A percentile compares a stretch with the other conserved stretches of the same genome.
Conservation (phyloP, 805 yeast genomes). For the Myxozyma geophila region DNA sequence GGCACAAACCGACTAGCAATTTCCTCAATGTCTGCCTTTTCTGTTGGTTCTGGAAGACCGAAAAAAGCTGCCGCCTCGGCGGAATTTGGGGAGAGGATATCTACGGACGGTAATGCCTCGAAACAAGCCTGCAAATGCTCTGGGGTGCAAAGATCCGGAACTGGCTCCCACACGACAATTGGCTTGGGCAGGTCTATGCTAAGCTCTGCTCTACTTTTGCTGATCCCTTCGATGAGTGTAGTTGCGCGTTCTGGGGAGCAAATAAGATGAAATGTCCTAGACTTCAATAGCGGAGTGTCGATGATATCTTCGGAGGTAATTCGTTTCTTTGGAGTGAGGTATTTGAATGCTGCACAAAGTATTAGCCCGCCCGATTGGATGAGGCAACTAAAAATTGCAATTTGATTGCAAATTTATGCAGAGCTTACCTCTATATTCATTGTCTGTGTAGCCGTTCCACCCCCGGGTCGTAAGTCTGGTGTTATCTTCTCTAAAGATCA, state of each 20-base stretch:
- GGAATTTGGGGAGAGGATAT: slow-evolving; percentile 80
- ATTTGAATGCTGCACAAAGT: slow-evolving; percentile 53
- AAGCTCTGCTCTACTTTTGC: slow-evolving; percentile 2
- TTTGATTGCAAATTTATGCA: no score
- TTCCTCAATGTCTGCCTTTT: slow-evolving; percentile 49
- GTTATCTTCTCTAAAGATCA: slow-evolving; percentile 56
- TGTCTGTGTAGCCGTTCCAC: slow-evolving; percentile 69
- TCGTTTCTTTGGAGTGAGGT: slow-evolving; percentile 63
- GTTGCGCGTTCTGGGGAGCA: slow-evolving; percentile 69
- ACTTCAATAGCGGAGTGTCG: slow-evolving; percentile 46
- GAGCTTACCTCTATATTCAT: slow-evolving; percentile 56
- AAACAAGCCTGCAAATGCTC: slow-evolving; percentile 52
- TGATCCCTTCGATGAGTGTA: slow-evolving; percentile 49
- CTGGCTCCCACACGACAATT: slow-evolving; percentile 78
- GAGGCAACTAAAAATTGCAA: no score
- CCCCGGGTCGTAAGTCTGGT: slow-evolving; percentile 76
- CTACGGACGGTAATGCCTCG: slow-evolving; percentile 51
- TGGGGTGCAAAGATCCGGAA: slow-evolving; percentile 72
- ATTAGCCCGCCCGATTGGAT: no score
- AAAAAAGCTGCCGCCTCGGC: slow-evolving; percentile 76
- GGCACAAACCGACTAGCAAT: slow-evolving; percentile 52
- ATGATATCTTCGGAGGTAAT: slow-evolving; percentile 62
- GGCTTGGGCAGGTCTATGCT: slow-evolving; percentile 19
- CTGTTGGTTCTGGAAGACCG: slow-evolving; percentile 52
- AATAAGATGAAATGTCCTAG: slow-evolving; percentile 67